A percentile compares a stretch with the other conserved stretches of the same genome.
These are phyloP conservation scores for Russula lepida DNA, from an alignment of 768 basidiomycete species.

Conservation along the genomic window DNA sequence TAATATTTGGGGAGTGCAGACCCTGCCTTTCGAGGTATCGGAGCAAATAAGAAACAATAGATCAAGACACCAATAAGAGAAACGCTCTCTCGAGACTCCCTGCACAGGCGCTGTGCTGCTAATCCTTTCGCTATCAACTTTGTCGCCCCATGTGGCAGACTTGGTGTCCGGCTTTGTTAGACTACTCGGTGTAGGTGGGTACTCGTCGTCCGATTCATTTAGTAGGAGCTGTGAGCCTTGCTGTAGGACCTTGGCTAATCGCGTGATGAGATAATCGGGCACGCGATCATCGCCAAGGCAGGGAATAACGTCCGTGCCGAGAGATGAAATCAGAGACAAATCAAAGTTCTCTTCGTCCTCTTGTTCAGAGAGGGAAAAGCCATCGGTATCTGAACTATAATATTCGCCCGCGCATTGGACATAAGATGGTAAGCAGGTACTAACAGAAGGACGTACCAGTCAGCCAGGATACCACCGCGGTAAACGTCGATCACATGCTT, in stretches of 20 bases:
- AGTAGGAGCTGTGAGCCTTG: slow-evolving; percentile 52
- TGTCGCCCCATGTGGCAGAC: not conserved
- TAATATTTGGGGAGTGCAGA: not conserved
- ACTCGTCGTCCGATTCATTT: slow-evolving; percentile 18
- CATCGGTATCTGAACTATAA: slow-evolving; percentile 47
- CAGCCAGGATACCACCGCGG: slow-evolving; percentile 71
- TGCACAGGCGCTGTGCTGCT: slow-evolving; percentile 47
- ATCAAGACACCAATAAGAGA: slow-evolving; percentile 91
- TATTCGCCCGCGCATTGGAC: not conserved
- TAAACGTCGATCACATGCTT: slow-evolving; percentile 74
- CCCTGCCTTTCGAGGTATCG: slow-evolving; percentile 48
- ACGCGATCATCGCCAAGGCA: slow-evolving; percentile 60
- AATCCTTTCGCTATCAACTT: not conserved
- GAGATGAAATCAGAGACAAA: slow-evolving; percentile 61
- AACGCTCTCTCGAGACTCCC: slow-evolving; percentile 67
- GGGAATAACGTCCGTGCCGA: slow-evolving; percentile 77
- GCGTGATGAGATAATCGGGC: slow-evolving; percentile 60
- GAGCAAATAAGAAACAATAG: slow-evolving; percentile 77
- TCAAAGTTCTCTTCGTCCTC: slow-evolving; percentile 82
- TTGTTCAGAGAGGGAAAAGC: slow-evolving; percentile 55
- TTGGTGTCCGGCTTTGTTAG: slow-evolving; percentile 17
- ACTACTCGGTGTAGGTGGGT: slow-evolving; percentile 6
- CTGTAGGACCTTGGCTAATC: slow-evolving; percentile 62
- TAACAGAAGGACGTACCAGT: slow-evolving; percentile 46
- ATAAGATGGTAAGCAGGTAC: not conserved